These are phyloP conservation scores for Mycena sanguinolenta DNA, from an alignment of 768 basidiomycete species.

Conservation along the genomic window DNA sequence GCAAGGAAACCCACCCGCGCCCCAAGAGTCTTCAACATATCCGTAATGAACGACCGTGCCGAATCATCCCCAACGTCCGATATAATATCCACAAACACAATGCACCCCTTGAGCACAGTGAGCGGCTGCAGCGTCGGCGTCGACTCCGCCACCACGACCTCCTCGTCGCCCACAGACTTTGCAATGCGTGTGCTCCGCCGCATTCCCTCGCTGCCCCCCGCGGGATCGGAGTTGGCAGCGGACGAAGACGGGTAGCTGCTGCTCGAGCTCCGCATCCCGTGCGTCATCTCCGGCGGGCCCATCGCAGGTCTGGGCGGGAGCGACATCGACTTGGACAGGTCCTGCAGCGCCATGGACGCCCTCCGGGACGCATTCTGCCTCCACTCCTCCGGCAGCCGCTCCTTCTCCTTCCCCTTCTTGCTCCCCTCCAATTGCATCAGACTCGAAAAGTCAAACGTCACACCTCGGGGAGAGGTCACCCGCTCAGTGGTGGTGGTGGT, in stretches of 20 bases:
- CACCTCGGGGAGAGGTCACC: conserved; percentile 34
- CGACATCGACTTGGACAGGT: conserved; percentile 71
- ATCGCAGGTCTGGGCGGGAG: conserved; percentile 55
- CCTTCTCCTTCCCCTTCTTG: conserved; percentile 51
- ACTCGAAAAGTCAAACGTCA: conserved; percentile 33
- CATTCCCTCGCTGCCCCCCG: conserved; percentile 33
- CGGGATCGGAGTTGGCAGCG: conserved; percentile 32
- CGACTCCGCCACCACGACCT: conserved; percentile 37
- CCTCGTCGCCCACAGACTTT: conserved; percentile 38
- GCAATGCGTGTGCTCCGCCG: conserved; percentile 51
- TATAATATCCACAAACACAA: conserved; percentile 89
- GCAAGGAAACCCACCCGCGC: conserved; percentile 72
- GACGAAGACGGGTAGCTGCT: conserved; percentile 51
- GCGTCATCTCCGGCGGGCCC: conserved; percentile 66
- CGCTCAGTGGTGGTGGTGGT: conserved; percentile 39
- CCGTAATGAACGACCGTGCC: conserved; percentile 84
- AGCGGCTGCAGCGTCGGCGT: conserved; percentile 47
- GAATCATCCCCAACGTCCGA: conserved; percentile 84
- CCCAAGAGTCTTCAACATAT: conserved; percentile 85
- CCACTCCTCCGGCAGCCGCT: conserved; percentile 42
- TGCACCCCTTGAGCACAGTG: conserved; percentile 77
- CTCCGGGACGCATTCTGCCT: conserved; percentile 60
- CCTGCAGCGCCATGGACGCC: conserved; percentile 70
- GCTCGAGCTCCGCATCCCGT: conserved; percentile 55
- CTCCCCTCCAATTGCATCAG: conserved; percentile 35